phyloP scores from a whole-genome alignment of 768 basidiomycete genomes.

The Mycena pura region DNA sequence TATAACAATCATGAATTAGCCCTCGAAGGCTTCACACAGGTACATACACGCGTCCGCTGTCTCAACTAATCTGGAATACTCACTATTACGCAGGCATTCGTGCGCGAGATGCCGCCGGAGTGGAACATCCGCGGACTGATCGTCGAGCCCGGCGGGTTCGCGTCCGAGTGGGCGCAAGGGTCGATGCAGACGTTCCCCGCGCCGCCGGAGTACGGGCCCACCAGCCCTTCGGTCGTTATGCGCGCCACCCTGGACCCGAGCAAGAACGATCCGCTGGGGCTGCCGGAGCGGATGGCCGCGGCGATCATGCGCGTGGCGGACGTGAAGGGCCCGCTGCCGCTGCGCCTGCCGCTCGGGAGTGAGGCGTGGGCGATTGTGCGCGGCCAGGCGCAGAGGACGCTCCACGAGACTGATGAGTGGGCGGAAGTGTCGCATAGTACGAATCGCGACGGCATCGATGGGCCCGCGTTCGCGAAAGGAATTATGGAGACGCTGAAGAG shows the following conservation, averaged over 20 bases:
- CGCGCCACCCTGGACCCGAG: constrained; percentile 12
- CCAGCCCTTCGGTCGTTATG: background rate
- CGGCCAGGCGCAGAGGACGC: constrained; percentile 1
- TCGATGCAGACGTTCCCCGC: constrained; percentile 23
- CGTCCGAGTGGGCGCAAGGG: constrained; percentile 29
- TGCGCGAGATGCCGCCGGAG: constrained; percentile 41
- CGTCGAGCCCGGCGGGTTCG: constrained; percentile 33
- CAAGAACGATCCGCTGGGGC: constrained; percentile 17
- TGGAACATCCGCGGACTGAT: constrained; percentile 47
- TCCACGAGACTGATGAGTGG: constrained; percentile 4
- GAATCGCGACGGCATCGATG: constrained; percentile 5
- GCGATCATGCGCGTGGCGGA: constrained; percentile 22
- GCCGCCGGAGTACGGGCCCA: constrained; percentile 32
- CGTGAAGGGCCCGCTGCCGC: constrained; percentile 26
- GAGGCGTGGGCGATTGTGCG: constrained; percentile 28
- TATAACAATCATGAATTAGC: background rate
- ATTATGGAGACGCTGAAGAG: constrained; percentile 2
- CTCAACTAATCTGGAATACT: too few relatives aligned
- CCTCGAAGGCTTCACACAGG: constrained; percentile 16
- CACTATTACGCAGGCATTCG: background rate
- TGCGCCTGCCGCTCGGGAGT: constrained; percentile 33
- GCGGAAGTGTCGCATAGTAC: constrained; percentile 9
- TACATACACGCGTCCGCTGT: background rate
- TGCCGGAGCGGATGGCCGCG: constrained; percentile 26
- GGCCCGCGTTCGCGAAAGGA: background rate